A percentile compares a stretch with the other conserved stretches of the same genome.
Conservation (phyloP, 352 stramenopile genomes). For the Aphanomyces astaci region DNA sequence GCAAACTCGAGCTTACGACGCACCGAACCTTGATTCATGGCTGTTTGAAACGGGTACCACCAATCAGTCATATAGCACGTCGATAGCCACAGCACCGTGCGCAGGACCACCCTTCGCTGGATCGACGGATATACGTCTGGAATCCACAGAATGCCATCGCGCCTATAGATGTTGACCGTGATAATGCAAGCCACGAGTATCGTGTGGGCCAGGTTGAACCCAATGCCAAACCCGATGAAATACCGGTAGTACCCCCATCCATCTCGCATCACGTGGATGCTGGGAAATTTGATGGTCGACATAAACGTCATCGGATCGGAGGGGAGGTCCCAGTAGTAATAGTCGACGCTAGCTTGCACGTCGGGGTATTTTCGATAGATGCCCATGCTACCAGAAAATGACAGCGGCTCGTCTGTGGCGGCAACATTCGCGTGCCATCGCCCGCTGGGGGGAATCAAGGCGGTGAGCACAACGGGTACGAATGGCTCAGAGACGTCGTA, state of each 20-base stretch:
- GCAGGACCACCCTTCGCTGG: neutral
- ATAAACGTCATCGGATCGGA: neutral
- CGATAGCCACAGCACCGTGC: neutral
- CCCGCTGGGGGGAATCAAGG: neutral
- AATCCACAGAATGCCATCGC: neutral
- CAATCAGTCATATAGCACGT: neutral
- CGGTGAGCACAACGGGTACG: neutral
- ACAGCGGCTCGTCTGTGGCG: neutral
- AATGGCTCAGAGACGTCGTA: neutral
- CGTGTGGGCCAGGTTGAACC: neutral
- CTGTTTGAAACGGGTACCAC: slow-evolving; percentile 13
- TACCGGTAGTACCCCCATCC: neutral
- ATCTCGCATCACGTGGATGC: neutral
- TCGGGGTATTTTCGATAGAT: neutral
- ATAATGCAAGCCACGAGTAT: neutral
- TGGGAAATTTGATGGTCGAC: neutral
- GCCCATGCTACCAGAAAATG: neutral
- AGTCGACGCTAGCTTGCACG: neutral
- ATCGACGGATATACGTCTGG: slow-evolving; percentile 18
- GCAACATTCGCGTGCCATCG: neutral
- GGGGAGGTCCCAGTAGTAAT: neutral
- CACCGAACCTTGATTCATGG: neutral
- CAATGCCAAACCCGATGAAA: slow-evolving; percentile 7
- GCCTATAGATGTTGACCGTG: neutral
- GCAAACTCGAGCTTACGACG: neutral